Evolutionary conservation across 108 stramenopile species (phyloP).

Genomic region (Nannochloropsis oceanica): DNA sequence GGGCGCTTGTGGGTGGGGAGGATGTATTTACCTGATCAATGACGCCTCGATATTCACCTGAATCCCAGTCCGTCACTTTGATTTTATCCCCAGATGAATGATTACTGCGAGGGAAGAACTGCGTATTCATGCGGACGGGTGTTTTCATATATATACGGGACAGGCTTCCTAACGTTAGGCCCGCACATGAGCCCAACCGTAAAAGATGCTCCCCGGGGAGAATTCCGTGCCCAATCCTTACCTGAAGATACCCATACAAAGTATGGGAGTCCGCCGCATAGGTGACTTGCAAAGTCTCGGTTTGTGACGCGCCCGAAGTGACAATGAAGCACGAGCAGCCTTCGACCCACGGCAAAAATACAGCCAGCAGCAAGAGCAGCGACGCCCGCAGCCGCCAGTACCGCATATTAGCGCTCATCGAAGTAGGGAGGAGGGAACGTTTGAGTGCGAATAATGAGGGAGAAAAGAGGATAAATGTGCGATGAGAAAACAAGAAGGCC

Average conservation of each 20-base stretch:
- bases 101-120: conserved; percentile 44
- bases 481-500: too few relatives aligned
- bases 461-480: too few relatives aligned
- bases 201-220: conserved; percentile 8
- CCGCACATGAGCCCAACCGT: not conserved
- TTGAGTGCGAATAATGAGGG: too few relatives aligned
- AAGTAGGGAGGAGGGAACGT: too few relatives aligned
- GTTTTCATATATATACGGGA: too few relatives aligned
- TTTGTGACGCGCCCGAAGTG: conserved; percentile 47
- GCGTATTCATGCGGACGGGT: not conserved
- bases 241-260: not conserved
- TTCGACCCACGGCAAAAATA: not conserved
- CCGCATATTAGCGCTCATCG: too few relatives aligned
- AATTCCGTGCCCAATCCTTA: not conserved
- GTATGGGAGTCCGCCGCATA: conserved; percentile 45
- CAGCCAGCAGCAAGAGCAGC: too few relatives aligned
- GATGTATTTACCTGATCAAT: conserved; percentile 37
- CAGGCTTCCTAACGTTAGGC: not conserved
- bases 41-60: conserved; percentile 44
- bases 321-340: conserved; percentile 52
- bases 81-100: conserved; percentile 6
- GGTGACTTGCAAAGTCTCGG: conserved; percentile 43
- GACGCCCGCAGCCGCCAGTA: too few relatives aligned
- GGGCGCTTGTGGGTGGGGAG: not conserved
- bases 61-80: conserved; percentile 52